phyloP scores from a whole-genome alignment of 2,329 filamentous ascomycete species.

The Colletotrichum liaoningense region DNA sequence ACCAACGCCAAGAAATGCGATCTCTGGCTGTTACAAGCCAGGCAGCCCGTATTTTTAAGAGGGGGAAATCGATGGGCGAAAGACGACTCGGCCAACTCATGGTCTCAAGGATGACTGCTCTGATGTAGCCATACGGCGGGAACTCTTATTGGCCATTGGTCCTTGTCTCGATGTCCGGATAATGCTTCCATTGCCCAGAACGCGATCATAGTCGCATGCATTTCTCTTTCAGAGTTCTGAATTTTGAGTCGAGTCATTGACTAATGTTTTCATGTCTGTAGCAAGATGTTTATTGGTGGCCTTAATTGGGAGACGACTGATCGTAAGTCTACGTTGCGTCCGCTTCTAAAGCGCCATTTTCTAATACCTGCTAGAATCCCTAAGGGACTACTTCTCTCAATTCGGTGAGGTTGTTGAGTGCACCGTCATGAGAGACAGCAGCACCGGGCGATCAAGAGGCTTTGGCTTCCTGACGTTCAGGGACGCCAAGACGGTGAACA shows the following conservation, averaged over 20 bases:
- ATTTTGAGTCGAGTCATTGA: constrained; percentile 8
- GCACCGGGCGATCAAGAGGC: constrained; percentile 91
- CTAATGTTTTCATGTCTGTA: constrained; percentile 53
- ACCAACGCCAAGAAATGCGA: not conserved
- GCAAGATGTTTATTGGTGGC: constrained; percentile 99
- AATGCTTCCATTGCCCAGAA: not conserved
- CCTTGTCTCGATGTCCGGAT: not conserved
- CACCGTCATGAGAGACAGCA: constrained; percentile 98
- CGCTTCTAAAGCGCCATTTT: constrained; percentile 27
- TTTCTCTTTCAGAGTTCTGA: not conserved
- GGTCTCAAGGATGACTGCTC: not conserved
- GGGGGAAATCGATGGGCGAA: not conserved
- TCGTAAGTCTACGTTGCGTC: constrained; percentile 69
- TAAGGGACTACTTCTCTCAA: constrained; percentile 96
- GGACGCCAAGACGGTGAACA: constrained; percentile 97
- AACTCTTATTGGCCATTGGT: not conserved
- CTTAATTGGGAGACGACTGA: constrained; percentile 99
- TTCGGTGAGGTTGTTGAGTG: constrained; percentile 98
- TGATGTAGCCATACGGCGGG: not conserved
- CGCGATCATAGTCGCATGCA: not conserved
- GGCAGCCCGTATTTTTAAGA: not conserved
- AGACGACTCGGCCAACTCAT: not conserved
- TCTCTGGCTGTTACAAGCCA: not conserved
- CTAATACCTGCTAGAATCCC: constrained; percentile 75
- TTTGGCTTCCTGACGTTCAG: constrained; percentile 99